Evolutionary conservation across 1,284 basidiomycete genomes (phyloP).

Genomic region (Leccinum solheimii): DNA sequence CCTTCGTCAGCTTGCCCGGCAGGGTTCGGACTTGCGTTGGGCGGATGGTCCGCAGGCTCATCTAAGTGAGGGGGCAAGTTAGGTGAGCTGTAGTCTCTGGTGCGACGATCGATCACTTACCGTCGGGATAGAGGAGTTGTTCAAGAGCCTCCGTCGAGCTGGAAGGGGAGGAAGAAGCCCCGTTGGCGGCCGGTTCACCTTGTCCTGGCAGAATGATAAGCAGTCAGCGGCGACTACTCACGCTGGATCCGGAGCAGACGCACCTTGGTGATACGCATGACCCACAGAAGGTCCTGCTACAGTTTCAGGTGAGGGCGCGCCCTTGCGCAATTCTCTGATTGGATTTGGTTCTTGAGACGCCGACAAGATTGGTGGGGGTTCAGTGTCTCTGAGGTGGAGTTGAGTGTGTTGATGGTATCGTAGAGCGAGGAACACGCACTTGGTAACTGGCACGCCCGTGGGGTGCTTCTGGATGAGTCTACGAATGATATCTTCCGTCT

Average conservation of each 20-base stretch:
- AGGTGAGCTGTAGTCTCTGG: slow-evolving; percentile 1
- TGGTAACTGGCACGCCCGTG: slow-evolving; percentile 22
- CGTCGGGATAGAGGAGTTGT: slow-evolving; percentile 18
- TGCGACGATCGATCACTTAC: slow-evolving; percentile 1
- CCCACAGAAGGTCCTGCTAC: background rate
- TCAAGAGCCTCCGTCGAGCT: slow-evolving; percentile 18
- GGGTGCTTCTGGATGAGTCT: slow-evolving; percentile 29
- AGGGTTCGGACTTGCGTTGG: background rate
- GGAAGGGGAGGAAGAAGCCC: background rate
- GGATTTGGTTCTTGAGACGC: background rate
- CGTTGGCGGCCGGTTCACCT: background rate
- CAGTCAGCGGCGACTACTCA: slow-evolving; percentile 1
- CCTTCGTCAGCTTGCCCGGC: slow-evolving; percentile 4
- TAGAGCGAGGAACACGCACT: slow-evolving; percentile 10
- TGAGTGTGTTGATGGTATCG: background rate
- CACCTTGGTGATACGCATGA: slow-evolving; percentile 13
- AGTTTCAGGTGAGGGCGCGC: background rate
- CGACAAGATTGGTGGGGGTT: slow-evolving; percentile 2
- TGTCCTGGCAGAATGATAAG: slow-evolving; percentile 1
- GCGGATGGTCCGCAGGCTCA: slow-evolving; percentile 7
- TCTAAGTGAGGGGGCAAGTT: slow-evolving; percentile 8
- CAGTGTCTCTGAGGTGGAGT: slow-evolving; percentile 8
- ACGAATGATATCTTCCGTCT: slow-evolving; percentile 31
- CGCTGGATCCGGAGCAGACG: too few relatives aligned
- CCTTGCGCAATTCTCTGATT: background rate